Evolutionary conservation across 2,329 filamentous ascomycete genomes (phyloP).

Genomic region (Bipolaris gigantea): DNA sequence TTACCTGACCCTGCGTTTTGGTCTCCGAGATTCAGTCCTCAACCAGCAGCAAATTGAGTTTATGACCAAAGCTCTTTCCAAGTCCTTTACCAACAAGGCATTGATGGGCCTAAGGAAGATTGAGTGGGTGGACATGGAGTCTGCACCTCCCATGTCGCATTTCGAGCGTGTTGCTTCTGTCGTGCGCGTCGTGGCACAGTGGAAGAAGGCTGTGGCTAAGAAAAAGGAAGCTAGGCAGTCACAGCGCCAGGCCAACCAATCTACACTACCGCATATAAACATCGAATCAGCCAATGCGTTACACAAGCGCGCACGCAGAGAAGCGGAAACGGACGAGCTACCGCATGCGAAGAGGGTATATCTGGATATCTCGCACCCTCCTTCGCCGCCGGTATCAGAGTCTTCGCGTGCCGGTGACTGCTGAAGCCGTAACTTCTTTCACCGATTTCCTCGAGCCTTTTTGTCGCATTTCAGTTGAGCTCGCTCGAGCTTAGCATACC

Average conservation of each 20-base stretch:
- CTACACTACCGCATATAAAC: background rate
- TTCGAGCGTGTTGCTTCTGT: slow-evolving; percentile 35
- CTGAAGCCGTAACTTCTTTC: background rate
- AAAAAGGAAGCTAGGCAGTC: slow-evolving; percentile 15
- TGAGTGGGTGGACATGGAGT: slow-evolving; percentile 37
- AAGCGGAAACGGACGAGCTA: slow-evolving; percentile 16
- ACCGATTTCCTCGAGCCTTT: background rate
- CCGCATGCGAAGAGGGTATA: slow-evolving; percentile 25
- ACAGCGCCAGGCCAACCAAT: background rate
- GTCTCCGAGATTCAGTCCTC: slow-evolving; percentile 28
- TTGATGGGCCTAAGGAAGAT: slow-evolving; percentile 33
- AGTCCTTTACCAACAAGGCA: slow-evolving; percentile 33
- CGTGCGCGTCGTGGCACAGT: slow-evolving; percentile 29
- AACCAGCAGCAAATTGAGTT: slow-evolving; percentile 37
- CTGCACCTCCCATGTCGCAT: slow-evolving; percentile 25
- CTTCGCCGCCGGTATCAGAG: slow-evolving; percentile 32
- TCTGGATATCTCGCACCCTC: slow-evolving; percentile 23
- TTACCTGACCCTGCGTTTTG: slow-evolving; percentile 40
- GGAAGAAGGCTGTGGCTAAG: slow-evolving; percentile 33
- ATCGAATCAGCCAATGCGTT: slow-evolving; percentile 5
- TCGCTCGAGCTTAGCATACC: background rate
- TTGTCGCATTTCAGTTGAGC: background rate
- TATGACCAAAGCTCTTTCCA: slow-evolving; percentile 30
- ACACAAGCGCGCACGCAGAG: slow-evolving; percentile 26
- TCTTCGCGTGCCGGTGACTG: slow-evolving; percentile 15